A percentile compares a stretch with the other conserved stretches of the same genome.
Evolutionary conservation across 2,329 filamentous ascomycete species (phyloP).

Genomic region (Cryphonectria japonica): DNA sequence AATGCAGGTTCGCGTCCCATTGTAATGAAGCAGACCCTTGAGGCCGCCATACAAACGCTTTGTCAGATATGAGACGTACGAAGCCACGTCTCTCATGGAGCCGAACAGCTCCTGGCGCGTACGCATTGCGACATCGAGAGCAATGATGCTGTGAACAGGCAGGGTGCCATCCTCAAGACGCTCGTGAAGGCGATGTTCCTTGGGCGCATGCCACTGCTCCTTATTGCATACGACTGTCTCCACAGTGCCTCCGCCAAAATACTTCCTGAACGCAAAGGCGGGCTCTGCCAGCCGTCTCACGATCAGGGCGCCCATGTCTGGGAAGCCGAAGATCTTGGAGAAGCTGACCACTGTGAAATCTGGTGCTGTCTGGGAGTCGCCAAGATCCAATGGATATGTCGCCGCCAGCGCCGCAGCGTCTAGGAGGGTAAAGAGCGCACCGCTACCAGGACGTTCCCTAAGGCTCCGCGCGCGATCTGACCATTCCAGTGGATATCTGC

Average conservation of each 20-base stretch:
- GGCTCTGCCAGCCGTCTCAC: slow-evolving; percentile 72
- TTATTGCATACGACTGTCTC: slow-evolving; percentile 82
- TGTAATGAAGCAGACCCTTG: slow-evolving; percentile 66
- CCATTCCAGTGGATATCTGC: slow-evolving; percentile 75
- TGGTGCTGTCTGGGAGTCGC: slow-evolving; percentile 62
- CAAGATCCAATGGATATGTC: slow-evolving; percentile 75
- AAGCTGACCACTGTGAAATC: slow-evolving; percentile 89
- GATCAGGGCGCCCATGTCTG: slow-evolving; percentile 84
- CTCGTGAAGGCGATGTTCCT: slow-evolving; percentile 73
- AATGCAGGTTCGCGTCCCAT: slow-evolving; percentile 66
- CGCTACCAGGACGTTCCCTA: background rate
- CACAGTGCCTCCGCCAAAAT: slow-evolving; percentile 94
- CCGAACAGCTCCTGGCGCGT: slow-evolving; percentile 72
- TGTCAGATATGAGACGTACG: slow-evolving; percentile 71
- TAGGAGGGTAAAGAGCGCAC: slow-evolving; percentile 68
- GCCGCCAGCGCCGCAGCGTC: slow-evolving; percentile 84
- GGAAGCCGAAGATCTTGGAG: slow-evolving; percentile 98
- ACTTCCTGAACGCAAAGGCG: slow-evolving; percentile 69
- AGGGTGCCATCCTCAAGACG: slow-evolving; percentile 89
- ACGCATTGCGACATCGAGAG: slow-evolving; percentile 74
- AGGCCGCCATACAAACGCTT: slow-evolving; percentile 63
- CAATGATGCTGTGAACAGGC: slow-evolving; percentile 87
- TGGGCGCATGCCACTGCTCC: slow-evolving; percentile 82
- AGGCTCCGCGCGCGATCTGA: slow-evolving; percentile 48
- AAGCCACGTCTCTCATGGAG: slow-evolving; percentile 69